These are phyloP conservation scores for Verbascum thapsus DNA, from an alignment of 257 asterid genomes.

Conservation along the genomic window DNA sequence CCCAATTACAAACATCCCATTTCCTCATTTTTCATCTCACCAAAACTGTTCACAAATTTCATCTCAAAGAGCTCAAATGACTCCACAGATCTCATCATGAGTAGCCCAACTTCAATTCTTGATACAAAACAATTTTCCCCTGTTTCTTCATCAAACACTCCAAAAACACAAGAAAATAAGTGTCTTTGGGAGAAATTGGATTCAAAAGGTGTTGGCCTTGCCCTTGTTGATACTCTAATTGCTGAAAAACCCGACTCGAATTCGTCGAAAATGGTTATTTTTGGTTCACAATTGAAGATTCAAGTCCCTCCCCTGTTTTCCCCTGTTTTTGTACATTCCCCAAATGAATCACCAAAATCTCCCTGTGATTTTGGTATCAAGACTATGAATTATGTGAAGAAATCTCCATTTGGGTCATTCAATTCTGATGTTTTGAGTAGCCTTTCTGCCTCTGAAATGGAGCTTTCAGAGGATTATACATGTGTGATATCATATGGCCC, in stretches of 20 bases:
- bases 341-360: slow-evolving; percentile 56
- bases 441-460: slow-evolving; percentile 72
- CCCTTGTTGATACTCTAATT: slow-evolving; percentile 60
- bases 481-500: slow-evolving; percentile 85
- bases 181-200: slow-evolving; percentile 50
- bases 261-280: slow-evolving; percentile 51
- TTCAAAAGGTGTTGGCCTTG: slow-evolving; percentile 55
- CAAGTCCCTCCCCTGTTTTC: slow-evolving; percentile 57
- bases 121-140: slow-evolving; percentile 55
- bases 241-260: slow-evolving; percentile 52
- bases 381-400: slow-evolving; percentile 53
- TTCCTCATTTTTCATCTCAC: slow-evolving; percentile 63
- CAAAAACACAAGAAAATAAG: slow-evolving; percentile 46
- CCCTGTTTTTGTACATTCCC: slow-evolving; percentile 34
- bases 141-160: slow-evolving; percentile 35
- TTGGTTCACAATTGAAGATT: slow-evolving; percentile 83
- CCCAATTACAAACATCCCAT: slow-evolving; percentile 38
- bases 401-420: slow-evolving; percentile 49
- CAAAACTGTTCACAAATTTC: slow-evolving; percentile 58
- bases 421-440: slow-evolving; percentile 43
- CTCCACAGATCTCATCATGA: slow-evolving; percentile 55
- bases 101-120: slow-evolving; percentile 81
- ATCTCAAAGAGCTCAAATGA: slow-evolving; percentile 38
- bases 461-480: slow-evolving; percentile 90
- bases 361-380: slow-evolving; percentile 80